Percentiles rank a stretch among this genome's conserved stretches.
Conservation (phyloP, 192 early-diverging fungal genomes). For the Funneliformis geosporum region DNA sequence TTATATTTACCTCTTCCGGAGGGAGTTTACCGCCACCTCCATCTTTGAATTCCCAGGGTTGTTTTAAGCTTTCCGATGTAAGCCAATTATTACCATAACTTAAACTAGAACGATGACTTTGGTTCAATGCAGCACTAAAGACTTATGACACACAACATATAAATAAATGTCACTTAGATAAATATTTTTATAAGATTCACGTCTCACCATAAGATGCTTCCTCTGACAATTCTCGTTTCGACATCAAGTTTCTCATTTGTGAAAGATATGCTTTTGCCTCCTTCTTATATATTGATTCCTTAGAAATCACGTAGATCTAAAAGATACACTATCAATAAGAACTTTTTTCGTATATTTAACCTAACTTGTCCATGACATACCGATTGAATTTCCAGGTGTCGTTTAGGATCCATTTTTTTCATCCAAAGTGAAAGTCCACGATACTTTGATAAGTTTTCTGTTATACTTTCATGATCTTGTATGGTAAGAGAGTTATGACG, state of each 20-base stretch:
- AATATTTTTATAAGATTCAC: neutral
- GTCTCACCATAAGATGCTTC: conserved; percentile 45
- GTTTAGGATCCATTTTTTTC: conserved; percentile 68
- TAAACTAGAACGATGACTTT: neutral
- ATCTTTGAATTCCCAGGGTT: conserved; percentile 30
- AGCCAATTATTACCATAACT: conserved; percentile 14
- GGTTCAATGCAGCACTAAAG: conserved; percentile 25
- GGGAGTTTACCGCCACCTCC: conserved; percentile 29
- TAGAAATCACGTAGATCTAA: conserved; percentile 37
- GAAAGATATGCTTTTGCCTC: conserved; percentile 43
- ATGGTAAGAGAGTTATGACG: conserved; percentile 47
- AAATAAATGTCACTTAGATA: neutral
- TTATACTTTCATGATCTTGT: conserved; percentile 59
- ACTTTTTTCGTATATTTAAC: neutral
- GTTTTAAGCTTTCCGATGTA: neutral
- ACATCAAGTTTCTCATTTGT: conserved; percentile 30
- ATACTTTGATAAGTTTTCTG: conserved; percentile 65
- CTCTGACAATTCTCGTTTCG: conserved; percentile 44
- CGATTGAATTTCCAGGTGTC: conserved; percentile 72
- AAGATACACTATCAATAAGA: neutral
- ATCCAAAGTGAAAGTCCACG: conserved; percentile 72
- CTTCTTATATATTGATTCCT: conserved; percentile 45
- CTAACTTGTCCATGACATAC: conserved; percentile 36
- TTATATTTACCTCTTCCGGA: conserved; percentile 25
- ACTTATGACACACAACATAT: neutral